These are phyloP conservation scores for Metschnikowia picachoensis DNA, from an alignment of 805 yeast species.

Conservation along the genomic window DNA sequence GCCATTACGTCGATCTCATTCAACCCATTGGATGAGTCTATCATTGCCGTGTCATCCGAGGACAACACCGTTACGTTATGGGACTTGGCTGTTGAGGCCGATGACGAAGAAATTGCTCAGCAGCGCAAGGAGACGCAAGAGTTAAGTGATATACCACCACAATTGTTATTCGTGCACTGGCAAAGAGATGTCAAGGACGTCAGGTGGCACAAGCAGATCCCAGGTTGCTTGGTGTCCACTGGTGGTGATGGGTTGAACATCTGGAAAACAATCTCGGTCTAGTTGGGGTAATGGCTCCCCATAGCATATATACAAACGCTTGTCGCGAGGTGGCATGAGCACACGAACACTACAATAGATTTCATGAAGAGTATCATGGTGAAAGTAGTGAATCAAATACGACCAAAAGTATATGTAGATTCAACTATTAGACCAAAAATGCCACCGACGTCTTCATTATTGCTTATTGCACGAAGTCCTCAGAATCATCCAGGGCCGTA, in stretches of 20 bases:
- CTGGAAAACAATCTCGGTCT: conserved; percentile 96
- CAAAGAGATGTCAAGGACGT: conserved; percentile 97
- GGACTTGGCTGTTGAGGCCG: conserved; percentile 99
- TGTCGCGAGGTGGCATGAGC: conserved; percentile 1
- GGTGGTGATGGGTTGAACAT: conserved; percentile 93
- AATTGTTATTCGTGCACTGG: conserved; percentile 95
- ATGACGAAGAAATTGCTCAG: conserved; percentile 87
- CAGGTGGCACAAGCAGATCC: conserved; percentile 96
- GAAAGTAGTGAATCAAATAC: too few species aligned
- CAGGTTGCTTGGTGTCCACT: conserved; percentile 90
- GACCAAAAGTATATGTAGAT: too few species aligned
- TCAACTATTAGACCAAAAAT: too few species aligned
- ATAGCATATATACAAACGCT: neutral
- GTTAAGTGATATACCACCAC: conserved; percentile 89
- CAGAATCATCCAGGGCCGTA: too few species aligned
- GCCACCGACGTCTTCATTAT: too few species aligned
- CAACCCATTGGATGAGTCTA: conserved; percentile 93
- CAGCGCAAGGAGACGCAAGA: conserved; percentile 78
- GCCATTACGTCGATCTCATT: conserved; percentile 91
- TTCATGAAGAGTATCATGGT: neutral
- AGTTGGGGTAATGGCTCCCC: conserved; percentile 11
- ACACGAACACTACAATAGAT: neutral
- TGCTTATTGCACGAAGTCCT: too few species aligned
- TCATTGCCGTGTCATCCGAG: conserved; percentile 92
- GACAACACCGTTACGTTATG: conserved; percentile 96